Percentiles rank a stretch among this genome's conserved stretches.
Conservation (phyloP, 164 flowering plant genomes). For the Houttuynia cordata region DNA sequence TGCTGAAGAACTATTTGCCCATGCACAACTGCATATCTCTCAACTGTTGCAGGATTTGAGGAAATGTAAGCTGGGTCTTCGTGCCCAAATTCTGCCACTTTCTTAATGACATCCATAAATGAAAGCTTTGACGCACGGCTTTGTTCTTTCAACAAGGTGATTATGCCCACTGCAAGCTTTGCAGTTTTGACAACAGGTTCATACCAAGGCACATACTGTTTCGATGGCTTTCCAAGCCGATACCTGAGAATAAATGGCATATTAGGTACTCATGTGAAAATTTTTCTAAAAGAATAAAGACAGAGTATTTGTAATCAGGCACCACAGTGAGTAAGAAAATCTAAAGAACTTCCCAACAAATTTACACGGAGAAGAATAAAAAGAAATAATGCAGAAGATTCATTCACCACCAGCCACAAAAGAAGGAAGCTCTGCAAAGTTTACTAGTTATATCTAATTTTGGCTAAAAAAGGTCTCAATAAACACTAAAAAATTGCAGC, state of each 20-base stretch:
- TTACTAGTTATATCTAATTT: too few species aligned
- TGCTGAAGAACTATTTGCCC: constrained; percentile 75
- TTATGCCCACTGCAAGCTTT: constrained; percentile 51
- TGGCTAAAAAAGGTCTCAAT: too few species aligned
- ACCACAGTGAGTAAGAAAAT: too few species aligned
- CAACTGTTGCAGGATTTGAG: constrained; percentile 40
- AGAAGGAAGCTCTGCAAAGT: too few species aligned
- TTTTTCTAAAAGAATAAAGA: too few species aligned
- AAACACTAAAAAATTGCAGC: too few species aligned
- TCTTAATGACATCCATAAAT: constrained; percentile 56
- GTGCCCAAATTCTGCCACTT: constrained; percentile 32
- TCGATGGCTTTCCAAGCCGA: constrained; percentile 91
- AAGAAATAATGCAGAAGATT: too few species aligned
- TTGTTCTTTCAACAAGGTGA: constrained; percentile 60
- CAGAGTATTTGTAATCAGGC: background rate
- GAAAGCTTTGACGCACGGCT: constrained; percentile 57
- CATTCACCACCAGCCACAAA: too few species aligned
- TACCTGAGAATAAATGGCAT: constrained; percentile 39
- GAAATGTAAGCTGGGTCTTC: constrained; percentile 48
- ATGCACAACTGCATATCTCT: constrained; percentile 76
- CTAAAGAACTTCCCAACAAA: too few species aligned
- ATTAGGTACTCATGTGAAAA: background rate
- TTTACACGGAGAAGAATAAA: too few species aligned
- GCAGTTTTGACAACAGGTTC: constrained; percentile 66
- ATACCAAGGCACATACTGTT: constrained; percentile 90